Conservation (phyloP, 768 basidiomycete species). For the Infundibulicybe gibba region DNA sequence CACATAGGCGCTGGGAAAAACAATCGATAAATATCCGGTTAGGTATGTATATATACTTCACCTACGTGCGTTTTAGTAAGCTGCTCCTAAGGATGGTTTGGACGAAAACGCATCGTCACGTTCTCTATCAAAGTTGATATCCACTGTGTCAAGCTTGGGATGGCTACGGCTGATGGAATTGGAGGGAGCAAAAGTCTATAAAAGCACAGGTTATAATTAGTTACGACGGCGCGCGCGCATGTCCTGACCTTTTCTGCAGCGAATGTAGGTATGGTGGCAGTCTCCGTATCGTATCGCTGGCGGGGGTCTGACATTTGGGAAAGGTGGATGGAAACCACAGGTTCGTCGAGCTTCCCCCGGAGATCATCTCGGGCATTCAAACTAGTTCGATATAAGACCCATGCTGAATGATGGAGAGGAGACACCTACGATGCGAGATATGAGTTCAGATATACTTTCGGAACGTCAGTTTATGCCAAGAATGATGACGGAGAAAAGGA, state of each 20-base stretch:
- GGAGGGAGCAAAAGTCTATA: neutral
- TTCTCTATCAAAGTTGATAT: neutral
- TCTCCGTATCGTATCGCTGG: slow-evolving; percentile 11
- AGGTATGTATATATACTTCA: too few relatives aligned
- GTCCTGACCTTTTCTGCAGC: slow-evolving; percentile 15
- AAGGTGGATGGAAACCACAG: slow-evolving; percentile 37
- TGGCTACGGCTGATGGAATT: neutral
- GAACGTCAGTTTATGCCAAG: neutral
- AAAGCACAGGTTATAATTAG: too few relatives aligned
- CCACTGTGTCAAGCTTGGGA: neutral
- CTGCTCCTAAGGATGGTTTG: too few relatives aligned
- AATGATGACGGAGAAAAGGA: neutral
- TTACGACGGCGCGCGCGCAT: neutral
- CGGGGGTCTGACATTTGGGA: slow-evolving; percentile 25
- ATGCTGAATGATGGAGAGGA: neutral
- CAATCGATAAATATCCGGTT: too few relatives aligned
- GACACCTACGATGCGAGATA: slow-evolving; percentile 40
- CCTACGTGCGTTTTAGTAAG: too few relatives aligned
- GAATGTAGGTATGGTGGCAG: slow-evolving; percentile 1
- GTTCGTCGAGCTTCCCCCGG: slow-evolving; percentile 27
- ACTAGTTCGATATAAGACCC: too few relatives aligned
- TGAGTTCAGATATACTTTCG: slow-evolving; percentile 52
- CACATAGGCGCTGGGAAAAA: too few relatives aligned
- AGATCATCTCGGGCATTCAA: slow-evolving; percentile 45
- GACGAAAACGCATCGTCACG: slow-evolving; percentile 6